Percentiles rank a stretch among this genome's conserved stretches.
These are phyloP conservation scores for Colletotrichum sp. DNA, from an alignment of 2,329 filamentous ascomycete species.

Conservation along the genomic window DNA sequence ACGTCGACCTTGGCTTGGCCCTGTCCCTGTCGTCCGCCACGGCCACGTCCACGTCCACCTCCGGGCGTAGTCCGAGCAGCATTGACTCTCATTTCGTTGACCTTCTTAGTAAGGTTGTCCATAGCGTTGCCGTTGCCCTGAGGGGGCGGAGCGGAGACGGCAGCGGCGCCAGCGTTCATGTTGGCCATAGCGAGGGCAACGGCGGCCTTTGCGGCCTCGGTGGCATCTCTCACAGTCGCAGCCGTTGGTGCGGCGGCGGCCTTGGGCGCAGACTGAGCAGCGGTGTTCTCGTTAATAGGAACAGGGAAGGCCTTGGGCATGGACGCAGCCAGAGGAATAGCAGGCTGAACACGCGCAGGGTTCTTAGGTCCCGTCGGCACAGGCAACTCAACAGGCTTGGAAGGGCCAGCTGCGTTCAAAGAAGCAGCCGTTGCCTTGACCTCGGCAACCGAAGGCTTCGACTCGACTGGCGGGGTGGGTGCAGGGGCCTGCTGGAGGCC, in stretches of 20 bases:
- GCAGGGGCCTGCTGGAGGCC: slow-evolving; percentile 42
- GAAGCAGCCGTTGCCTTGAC: slow-evolving; percentile 60
- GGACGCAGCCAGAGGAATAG: slow-evolving; percentile 65
- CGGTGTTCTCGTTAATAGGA: slow-evolving; percentile 24
- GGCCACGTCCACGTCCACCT: slow-evolving; percentile 52
- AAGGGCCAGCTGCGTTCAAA: slow-evolving; percentile 40
- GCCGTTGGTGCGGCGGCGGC: slow-evolving; percentile 31
- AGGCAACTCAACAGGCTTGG: slow-evolving; percentile 40
- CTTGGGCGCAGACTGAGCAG: slow-evolving; percentile 27
- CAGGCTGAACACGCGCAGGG: slow-evolving; percentile 63
- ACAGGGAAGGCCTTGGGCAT: slow-evolving; percentile 24
- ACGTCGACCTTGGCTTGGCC: slow-evolving; percentile 76
- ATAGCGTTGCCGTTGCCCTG: slow-evolving; percentile 50
- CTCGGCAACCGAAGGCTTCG: slow-evolving; percentile 66
- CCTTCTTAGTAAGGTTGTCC: slow-evolving; percentile 76
- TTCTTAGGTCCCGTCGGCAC: slow-evolving; percentile 53
- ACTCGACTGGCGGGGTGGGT: slow-evolving; percentile 70
- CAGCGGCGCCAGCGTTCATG: slow-evolving; percentile 48
- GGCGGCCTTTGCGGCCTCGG: slow-evolving; percentile 75
- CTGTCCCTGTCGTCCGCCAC: slow-evolving; percentile 46
- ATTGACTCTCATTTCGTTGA: slow-evolving; percentile 77
- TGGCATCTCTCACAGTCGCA: slow-evolving; percentile 66
- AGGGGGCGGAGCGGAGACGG: slow-evolving; percentile 20
- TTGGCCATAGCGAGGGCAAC: slow-evolving; percentile 84
- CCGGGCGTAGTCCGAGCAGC: slow-evolving; percentile 44